Evolutionary conservation across 78 protist species (phyloP), one percentile per base, ranked within the genome.

Genomic region (Cavenderia fasciculata): DNA sequence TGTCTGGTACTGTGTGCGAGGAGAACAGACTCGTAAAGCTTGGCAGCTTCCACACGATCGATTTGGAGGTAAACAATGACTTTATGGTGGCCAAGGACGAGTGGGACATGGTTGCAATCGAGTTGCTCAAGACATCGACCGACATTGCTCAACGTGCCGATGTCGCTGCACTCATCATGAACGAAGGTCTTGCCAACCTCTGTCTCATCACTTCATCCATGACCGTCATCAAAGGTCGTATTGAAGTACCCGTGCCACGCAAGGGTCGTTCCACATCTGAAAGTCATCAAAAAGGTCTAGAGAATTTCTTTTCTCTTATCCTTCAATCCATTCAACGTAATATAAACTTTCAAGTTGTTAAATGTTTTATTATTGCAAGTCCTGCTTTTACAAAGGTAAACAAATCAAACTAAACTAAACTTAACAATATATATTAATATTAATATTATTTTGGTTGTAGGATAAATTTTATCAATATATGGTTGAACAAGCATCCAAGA

Each of bases 41-140:
- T 51, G 99, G 99, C 16, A 75, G 74, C 11, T 82, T 33, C 65
- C 99, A 97, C 85, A 96, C 99, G 11, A 61, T 96, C 27, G 96
- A 87, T 27, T 23, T 97, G 46, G 97, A 87, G 69, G 79, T 93
- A 69, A 74, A 92, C 43, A 14, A 89, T 43, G 92, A 87, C 47
- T 89, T 96, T 54, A 56, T 68, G 14, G 8, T 95, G 25, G 29
- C 1, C 57, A 97, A 97, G 34, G 47, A 41, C 6, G 75, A 85
- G 29, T 97, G 98, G 98, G 99, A 96, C 52, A 27, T 85, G 3
- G 51, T 97, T 6, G 31, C 87, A 14, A 25, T 92, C 12, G 96
- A 95, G 6, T 88, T 94, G 23, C 75, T 97, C 0, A 43, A 66
- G 2, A 85, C 23, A n/a, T 92, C 98, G 2, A 47, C 94, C 36